Evolutionary conservation across 1,284 basidiomycete species (phyloP), one percentile per base, ranked within the genome.

Genomic region (Cryptococcus deneoformans): DNA sequence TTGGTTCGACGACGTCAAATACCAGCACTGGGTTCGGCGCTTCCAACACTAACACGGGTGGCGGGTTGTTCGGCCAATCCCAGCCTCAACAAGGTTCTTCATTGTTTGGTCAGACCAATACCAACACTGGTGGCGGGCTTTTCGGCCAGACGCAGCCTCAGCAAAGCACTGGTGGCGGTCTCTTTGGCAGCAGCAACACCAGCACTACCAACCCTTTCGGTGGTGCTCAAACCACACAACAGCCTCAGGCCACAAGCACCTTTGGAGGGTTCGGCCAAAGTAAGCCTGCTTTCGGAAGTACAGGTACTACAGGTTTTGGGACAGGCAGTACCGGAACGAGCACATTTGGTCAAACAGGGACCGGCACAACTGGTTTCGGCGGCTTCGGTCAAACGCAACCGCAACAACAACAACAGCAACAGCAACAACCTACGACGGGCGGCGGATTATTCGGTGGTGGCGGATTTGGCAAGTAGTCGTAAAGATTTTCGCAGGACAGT

Each of bases 1-100:
- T 71, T 46, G 70, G 69, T 6, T 39, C 56, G 7, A 60, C 54
- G 39, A 68, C 71, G 24, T 29, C 29, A 29, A 69, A 76, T 9
- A 62, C 76, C 34, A 62, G 76, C 49, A 36, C 52, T 11, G 70
- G 80, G 20, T 85, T 85, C 65, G 82, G 83, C 24, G 24, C 55
- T 5, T 54, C 62, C n/a, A 29, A 29, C 29, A 53, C 51, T 9
- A 51, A 47, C 16, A 57, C 54, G 66, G 62, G 59, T 42, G 61
- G 62, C 46, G 59, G 60, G 49, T 59, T 71, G 58, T 82, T 85
- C 59, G 84, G 84, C 29, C 79, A 79, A 61, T 63, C 69, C 34
- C 77, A 79, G 53, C 67, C 69, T 46, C 54, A 64, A 54, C 74
- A 14, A 68, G 69, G 5, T 66, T 59, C 64, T 56, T 68, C 24